Conservation (phyloP, 2,329 filamentous ascomycete species). For the Scolecobasidium constrictum region DNA sequence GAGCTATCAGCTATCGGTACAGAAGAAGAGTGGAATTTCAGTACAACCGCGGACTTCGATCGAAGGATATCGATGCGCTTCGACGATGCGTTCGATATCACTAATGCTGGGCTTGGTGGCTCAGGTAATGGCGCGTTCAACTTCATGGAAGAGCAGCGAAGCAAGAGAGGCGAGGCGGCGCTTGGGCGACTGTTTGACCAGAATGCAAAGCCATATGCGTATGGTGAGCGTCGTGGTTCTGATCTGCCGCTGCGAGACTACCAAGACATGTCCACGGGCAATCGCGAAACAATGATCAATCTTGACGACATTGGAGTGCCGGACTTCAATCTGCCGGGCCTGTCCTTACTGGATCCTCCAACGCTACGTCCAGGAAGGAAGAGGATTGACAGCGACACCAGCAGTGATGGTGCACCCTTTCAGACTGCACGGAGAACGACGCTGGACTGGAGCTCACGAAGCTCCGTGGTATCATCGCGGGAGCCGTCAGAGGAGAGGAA, state of each 20-base stretch:
- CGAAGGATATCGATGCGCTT: constrained; percentile 34
- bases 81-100: constrained; percentile 20
- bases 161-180: constrained; percentile 44
- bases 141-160: constrained; percentile 45
- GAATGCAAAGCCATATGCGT: constrained; percentile 45
- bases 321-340: constrained; percentile 22
- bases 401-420: constrained; percentile 20
- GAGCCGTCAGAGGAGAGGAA: background rate
- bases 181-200: constrained; percentile 49
- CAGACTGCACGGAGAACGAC: constrained; percentile 28
- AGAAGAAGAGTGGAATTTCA: constrained; percentile 54
- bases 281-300: constrained; percentile 44
- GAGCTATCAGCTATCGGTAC: constrained; percentile 32
- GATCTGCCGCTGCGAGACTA: constrained; percentile 43
- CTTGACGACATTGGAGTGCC: constrained; percentile 40
- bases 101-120: constrained; percentile 11
- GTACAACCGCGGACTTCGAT: constrained; percentile 51
- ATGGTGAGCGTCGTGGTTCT: constrained; percentile 41
- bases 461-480: constrained; percentile 25
- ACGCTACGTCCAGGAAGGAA: constrained; percentile 45
- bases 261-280: constrained; percentile 26
- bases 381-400: constrained; percentile 28
- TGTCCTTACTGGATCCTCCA: constrained; percentile 38
- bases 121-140: constrained; percentile 16
- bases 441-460: constrained; percentile 49